Percentiles rank a stretch among this genome's conserved stretches.
These are phyloP conservation scores for Acorus calamus DNA, from an alignment of 106 monocot genomes.

Conservation along the genomic window DNA sequence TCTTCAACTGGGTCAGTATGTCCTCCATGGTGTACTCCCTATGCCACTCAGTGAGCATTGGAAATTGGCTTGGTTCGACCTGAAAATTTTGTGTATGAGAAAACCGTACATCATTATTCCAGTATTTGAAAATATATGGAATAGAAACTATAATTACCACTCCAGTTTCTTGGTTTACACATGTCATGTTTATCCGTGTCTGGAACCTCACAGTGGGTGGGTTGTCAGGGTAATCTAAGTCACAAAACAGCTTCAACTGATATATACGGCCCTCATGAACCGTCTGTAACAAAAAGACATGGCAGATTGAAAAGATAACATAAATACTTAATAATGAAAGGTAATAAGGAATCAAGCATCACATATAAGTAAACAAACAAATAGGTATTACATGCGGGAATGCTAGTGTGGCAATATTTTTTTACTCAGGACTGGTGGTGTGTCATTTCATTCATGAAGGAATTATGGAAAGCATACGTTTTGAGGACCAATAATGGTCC, in stretches of 20 bases:
- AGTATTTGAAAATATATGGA: background rate
- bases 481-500: slow-evolving; percentile 69
- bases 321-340: background rate
- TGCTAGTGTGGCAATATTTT: no score
- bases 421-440: no score
- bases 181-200: slow-evolving; percentile 61
- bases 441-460: no score
- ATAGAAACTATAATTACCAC: slow-evolving; percentile 23
- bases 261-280: slow-evolving; percentile 75
- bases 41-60: slow-evolving; percentile 61
- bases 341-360: no score
- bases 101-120: background rate
- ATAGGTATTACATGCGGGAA: no score
- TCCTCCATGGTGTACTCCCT: slow-evolving; percentile 79
- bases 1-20: slow-evolving; percentile 49
- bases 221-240: slow-evolving; percentile 54
- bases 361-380: no score
- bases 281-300: slow-evolving; percentile 28
- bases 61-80: slow-evolving; percentile 58
- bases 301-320: background rate
- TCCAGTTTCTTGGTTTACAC: slow-evolving; percentile 68
- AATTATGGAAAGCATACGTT: slow-evolving; percentile 27
- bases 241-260: slow-evolving; percentile 71
- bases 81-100: background rate
- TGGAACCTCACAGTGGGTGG: slow-evolving; percentile 65